A percentile compares a stretch with the other conserved stretches of the same genome.
These are phyloP conservation scores for Dendrobium huoshanense DNA, from an alignment of 106 monocot species.

Conservation along the genomic window DNA sequence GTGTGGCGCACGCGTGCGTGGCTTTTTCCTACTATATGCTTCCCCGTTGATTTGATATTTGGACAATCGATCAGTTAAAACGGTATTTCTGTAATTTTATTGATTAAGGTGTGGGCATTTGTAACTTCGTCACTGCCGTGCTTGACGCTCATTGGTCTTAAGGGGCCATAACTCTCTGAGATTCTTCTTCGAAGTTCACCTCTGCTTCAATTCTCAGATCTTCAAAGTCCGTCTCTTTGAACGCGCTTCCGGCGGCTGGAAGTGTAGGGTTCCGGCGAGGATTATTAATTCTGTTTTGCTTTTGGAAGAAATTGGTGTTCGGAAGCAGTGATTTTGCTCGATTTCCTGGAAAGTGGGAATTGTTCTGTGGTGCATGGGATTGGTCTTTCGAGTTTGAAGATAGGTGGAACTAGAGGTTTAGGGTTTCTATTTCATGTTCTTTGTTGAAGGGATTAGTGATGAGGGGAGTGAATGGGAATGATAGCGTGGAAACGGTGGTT, in stretches of 20 bases:
- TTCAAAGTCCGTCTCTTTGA: background rate
- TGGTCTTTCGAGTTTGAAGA: background rate
- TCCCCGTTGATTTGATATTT: background rate
- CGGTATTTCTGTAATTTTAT: background rate
- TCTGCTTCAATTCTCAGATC: background rate
- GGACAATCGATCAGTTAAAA: background rate
- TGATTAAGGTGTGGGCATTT: background rate
- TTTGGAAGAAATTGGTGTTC: background rate
- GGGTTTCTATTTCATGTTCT: slow-evolving; percentile 3
- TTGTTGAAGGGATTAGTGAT: slow-evolving; percentile 15
- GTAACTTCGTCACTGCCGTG: slow-evolving; percentile 3
- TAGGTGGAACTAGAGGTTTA: background rate
- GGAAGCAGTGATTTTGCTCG: background rate
- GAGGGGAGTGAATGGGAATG: slow-evolving; percentile 30
- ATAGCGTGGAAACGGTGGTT: slow-evolving; percentile 58
- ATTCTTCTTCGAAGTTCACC: background rate
- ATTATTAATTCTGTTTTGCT: background rate
- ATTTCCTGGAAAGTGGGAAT: background rate
- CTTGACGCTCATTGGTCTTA: background rate
- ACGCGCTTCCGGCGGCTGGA: background rate
- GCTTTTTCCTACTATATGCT: background rate
- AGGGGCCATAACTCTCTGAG: background rate
- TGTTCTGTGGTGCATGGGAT: background rate
- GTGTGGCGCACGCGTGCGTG: slow-evolving; percentile 1
- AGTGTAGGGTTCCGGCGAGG: background rate